A percentile compares a stretch with the other conserved stretches of the same genome.
phyloP scores from a whole-genome alignment of 169 alveolate genomes.

The Cyclospora cayetanensis region DNA sequence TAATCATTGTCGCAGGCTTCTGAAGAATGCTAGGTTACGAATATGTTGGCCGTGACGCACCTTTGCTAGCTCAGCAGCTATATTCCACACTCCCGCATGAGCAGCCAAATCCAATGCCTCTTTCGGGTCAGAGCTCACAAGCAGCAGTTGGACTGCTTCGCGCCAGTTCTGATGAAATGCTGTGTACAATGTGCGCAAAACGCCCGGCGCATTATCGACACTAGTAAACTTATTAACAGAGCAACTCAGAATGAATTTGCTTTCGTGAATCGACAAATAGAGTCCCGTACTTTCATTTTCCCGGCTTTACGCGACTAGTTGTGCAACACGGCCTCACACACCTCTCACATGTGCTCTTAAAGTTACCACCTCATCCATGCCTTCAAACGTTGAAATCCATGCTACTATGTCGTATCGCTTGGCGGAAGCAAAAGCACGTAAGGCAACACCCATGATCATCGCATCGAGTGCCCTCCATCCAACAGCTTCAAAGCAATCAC shows the following conservation, averaged over 20 bases:
- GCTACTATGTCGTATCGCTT: neutral
- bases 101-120: neutral
- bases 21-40: no score
- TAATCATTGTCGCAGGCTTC: no score
- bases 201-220: no score
- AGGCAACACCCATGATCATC: neutral
- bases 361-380: neutral
- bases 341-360: conserved; percentile 3
- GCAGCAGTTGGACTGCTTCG: conserved; percentile 5
- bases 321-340: neutral
- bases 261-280: no score
- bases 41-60: neutral
- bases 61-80: neutral
- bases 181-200: neutral
- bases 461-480: conserved; percentile 1
- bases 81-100: conserved; percentile 20
- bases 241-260: no score
- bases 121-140: neutral
- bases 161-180: neutral
- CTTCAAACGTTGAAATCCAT: conserved; percentile 9
- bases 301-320: no score
- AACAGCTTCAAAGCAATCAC: conserved; percentile 20
- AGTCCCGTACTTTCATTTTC: no score
- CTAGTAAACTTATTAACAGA: no score
- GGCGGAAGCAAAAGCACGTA: neutral